These are phyloP conservation scores for Starmerella stellata DNA, from an alignment of 805 yeast genomes.

Conservation along the genomic window DNA sequence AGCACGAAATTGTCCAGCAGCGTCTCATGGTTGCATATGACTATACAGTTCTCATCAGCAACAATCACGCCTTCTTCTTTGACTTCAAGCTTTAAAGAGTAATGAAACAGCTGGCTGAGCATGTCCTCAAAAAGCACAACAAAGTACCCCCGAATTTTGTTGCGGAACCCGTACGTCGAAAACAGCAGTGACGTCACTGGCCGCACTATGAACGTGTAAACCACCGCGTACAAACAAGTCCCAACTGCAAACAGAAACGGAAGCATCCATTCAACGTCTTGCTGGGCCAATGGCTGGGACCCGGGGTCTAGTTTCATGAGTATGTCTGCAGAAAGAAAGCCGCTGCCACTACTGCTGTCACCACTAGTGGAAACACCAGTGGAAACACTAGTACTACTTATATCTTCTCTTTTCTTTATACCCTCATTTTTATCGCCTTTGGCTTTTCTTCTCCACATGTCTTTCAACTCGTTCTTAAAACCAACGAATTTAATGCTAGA, in stretches of 20 bases:
- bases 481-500: no score
- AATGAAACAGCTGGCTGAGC: slow-evolving; percentile 1
- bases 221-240: neutral
- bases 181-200: slow-evolving; percentile 4
- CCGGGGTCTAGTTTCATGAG: neutral
- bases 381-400: no score
- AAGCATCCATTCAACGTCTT: neutral
- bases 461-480: no score
- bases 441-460: no score
- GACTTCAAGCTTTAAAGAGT: slow-evolving; percentile 5
- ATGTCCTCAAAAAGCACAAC: slow-evolving; percentile 2
- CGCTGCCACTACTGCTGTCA: no score
- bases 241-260: neutral
- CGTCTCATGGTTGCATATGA: slow-evolving; percentile 46
- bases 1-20: slow-evolving; percentile 46
- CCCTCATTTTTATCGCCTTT: no score
- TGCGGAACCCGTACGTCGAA: slow-evolving; percentile 4
- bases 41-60: slow-evolving; percentile 21
- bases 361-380: no score
- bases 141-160: slow-evolving; percentile 6
- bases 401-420: no score
- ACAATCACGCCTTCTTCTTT: slow-evolving; percentile 11
- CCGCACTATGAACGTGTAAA: slow-evolving; percentile 2
- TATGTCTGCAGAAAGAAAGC: no score
- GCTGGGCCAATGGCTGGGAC: neutral